phyloP scores from a whole-genome alignment of 257 asterid species.

The Knoxia roxburghii region DNA sequence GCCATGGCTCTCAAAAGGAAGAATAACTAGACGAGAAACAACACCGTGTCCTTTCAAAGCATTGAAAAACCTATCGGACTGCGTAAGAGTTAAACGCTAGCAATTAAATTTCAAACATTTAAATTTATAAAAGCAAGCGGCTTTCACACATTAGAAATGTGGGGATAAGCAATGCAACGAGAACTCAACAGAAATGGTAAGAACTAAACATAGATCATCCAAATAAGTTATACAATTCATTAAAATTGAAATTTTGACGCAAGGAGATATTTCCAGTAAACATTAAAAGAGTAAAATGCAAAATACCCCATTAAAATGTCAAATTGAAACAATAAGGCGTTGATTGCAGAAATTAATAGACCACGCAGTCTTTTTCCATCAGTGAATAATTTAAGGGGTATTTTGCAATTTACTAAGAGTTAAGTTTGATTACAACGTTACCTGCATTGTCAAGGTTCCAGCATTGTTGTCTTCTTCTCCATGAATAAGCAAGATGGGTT shows the following conservation, averaged over 20 bases:
- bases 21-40: constrained; percentile 79
- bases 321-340: too few species aligned
- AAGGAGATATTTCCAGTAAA: constrained; percentile 5
- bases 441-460: constrained; percentile 99
- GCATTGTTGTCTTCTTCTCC: constrained; percentile 98
- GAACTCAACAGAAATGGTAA: background rate
- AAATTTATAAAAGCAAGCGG: background rate
- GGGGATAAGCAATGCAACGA: background rate
- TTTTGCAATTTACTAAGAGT: too few species aligned
- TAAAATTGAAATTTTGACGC: background rate
- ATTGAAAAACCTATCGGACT: constrained; percentile 90
- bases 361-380: too few species aligned
- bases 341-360: too few species aligned
- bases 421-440: constrained; percentile 21
- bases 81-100: constrained; percentile 25
- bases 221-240: background rate
- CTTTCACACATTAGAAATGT: background rate
- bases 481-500: constrained; percentile 90
- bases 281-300: constrained; percentile 11
- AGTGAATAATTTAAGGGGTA: too few species aligned
- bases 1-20: constrained; percentile 94
- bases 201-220: background rate
- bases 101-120: background rate
- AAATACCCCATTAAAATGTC: too few species aligned
- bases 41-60: constrained; percentile 98